Base-by-base conservation (phyloP, 345 rosid species). In the Nasturtium officinale region DNA sequence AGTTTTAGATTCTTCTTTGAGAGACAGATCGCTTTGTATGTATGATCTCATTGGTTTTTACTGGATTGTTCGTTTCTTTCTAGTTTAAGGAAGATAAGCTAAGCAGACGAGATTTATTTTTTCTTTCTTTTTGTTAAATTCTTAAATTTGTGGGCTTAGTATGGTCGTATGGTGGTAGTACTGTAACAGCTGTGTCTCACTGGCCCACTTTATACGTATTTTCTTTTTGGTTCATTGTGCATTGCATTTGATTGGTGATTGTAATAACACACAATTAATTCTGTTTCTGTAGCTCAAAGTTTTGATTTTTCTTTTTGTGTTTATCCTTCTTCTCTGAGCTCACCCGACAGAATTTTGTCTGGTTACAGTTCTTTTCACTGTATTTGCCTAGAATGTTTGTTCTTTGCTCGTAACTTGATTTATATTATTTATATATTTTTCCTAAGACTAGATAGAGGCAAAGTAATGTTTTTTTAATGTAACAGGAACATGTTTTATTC, bases 191-290 rank as follows among this genome's bases (percentile, higher is more conserved):
- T 71, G 67, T 71, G 7, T 11, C 7, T 9, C 73, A 17, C 8
- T 69, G 74, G 70, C 74, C 79, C 74, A 76, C 74, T 33, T 10
- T 32, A 26, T 53, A 52, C 48, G 64, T 75, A 43, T 11, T 67
- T 51, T 75, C 2, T 11, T 51, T 59, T 7, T 40, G 6, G 6
- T 10, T 20, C 42, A 10, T 25, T 15, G 17, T 15, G 17, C 72
- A 57, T 48, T 74, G 65, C 43, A n/a, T 18, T 74, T 40, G 52
- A 59, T 42, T 48, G 61, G 11, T 66, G 66, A 66, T 29, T 21
- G 37, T 75, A 43, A 9, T 69, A 30, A 26, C 40, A 38, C 43
- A 38, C 63, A 28, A 8, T 40, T 37, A 38, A 25, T 40, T 47
- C 25, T 20, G 51, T 47, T 55, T 53, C 33, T 75, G 56, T 75